phyloP scores from a whole-genome alignment of 106 monocot genomes.

The Apostasia ramifera region DNA sequence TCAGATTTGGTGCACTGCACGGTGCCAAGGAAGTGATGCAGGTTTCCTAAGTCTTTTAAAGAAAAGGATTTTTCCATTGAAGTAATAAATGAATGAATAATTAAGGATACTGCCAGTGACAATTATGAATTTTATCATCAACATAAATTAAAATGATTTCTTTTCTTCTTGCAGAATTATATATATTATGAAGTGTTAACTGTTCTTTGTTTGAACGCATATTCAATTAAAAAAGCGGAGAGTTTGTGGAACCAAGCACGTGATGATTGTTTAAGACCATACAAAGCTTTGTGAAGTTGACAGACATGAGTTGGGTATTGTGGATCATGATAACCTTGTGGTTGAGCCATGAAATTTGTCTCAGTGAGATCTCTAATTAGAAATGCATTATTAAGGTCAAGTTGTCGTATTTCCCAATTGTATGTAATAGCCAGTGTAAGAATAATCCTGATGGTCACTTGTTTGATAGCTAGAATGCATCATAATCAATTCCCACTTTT shows the following conservation, averaged over 20 bases:
- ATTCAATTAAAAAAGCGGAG: neutral
- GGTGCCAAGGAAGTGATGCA: neutral
- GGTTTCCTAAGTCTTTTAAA: neutral
- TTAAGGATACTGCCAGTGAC: too few relatives aligned
- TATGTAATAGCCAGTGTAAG: constrained; percentile 1
- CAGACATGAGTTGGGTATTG: neutral
- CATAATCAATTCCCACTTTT: constrained; percentile 1
- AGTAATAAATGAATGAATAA: too few relatives aligned
- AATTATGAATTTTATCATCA: too few relatives aligned
- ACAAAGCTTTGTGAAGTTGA: neutral
- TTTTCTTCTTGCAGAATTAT: too few relatives aligned
- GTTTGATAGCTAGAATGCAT: constrained; percentile 3
- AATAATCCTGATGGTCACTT: neutral
- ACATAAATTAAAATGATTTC: constrained; percentile 12
- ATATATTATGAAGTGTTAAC: constrained; percentile 8
- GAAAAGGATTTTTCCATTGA: too few relatives aligned
- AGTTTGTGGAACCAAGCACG: neutral
- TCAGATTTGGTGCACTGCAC: neutral
- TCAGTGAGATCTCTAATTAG: neutral
- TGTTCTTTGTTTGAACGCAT: neutral
- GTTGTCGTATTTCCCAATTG: neutral
- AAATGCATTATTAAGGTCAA: constrained; percentile 4
- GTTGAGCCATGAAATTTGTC: neutral
- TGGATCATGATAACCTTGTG: neutral
- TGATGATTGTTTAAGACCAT: constrained; percentile 19